Evolutionary conservation across 148 eudicot genomes (phyloP), one percentile per base, ranked within the genome.

Genomic region (Silene uniflora): DNA sequence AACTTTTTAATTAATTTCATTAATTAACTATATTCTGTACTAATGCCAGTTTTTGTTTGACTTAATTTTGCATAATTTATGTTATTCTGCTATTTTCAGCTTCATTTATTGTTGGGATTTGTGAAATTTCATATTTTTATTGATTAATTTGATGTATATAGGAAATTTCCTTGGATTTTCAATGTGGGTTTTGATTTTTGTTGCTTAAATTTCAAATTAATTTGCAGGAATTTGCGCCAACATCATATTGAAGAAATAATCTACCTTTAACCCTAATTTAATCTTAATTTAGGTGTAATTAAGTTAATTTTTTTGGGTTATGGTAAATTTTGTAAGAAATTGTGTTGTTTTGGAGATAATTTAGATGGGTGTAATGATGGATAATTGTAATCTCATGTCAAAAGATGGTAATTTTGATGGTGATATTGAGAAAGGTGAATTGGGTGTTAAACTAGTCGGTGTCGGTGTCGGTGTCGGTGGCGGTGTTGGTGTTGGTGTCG

Each of bases 381-480:
- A 88, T 69, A 80, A 62, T 32, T 89, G 87, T 72, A 80, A 49
- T 32, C 67, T 56, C 62, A 24, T 32, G 82, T 71, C 78, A 18
- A 81, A 74, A 77, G 84, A 82, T 0, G 79, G 77, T 27, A 79
- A 82, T 59, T 78, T 75, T 29, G 72, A 62, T 58, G 68, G 77
- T 67, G 97, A 91, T 83, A 87, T 91, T 64, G 97, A 89, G 83
- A 83, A 78, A 72, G 90, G 89, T 78, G 68, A 29, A 61, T 69
- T 62, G 56, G 72, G 61, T 69, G 39, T 35, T 49, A 83, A 81
- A 27, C 16, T 69, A 62, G 71, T 77, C 29, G 74, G 80, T 25
- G 68, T 49, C 47, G 44, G 18, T 76, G 72, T 32, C 0, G 44
- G 44, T 32, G 35, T 3, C 5, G 35, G 35, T 32, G 35, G 35